Evolutionary conservation across 148 eudicot species (phyloP).

Genomic region (Rhododendron griersonianum): DNA sequence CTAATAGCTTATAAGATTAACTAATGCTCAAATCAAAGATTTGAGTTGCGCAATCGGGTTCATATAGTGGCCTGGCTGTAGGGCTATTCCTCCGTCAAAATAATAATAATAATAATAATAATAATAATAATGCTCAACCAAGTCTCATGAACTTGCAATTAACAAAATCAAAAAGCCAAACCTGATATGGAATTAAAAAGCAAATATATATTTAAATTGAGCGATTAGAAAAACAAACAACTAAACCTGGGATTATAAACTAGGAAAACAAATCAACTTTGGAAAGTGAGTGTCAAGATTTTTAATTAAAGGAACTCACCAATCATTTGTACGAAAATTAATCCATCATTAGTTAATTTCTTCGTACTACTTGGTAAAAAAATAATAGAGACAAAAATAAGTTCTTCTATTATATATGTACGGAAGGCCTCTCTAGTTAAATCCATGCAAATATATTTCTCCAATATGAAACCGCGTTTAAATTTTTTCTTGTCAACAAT

Average conservation of each 20-base stretch:
- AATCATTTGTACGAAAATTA: neutral
- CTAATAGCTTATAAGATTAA: neutral
- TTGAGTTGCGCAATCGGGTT: too few relatives aligned
- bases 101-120: too few relatives aligned
- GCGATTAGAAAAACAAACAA: neutral
- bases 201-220: neutral
- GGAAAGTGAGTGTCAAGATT: neutral
- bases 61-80: too few relatives aligned
- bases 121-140: neutral
- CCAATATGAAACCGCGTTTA: neutral
- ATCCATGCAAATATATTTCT: neutral
- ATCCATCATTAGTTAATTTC: neutral
- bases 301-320: neutral
- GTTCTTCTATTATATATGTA: neutral
- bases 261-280: neutral
- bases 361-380: neutral
- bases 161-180: neutral
- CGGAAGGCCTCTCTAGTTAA: neutral
- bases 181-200: neutral
- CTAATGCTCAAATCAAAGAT: neutral
- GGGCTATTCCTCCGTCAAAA: too few relatives aligned
- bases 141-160: neutral
- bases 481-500: neutral
- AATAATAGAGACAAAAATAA: neutral
- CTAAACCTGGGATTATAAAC: neutral